phyloP scores from a whole-genome alignment of 2,329 filamentous ascomycete species.

The Botrytis medusae region DNA sequence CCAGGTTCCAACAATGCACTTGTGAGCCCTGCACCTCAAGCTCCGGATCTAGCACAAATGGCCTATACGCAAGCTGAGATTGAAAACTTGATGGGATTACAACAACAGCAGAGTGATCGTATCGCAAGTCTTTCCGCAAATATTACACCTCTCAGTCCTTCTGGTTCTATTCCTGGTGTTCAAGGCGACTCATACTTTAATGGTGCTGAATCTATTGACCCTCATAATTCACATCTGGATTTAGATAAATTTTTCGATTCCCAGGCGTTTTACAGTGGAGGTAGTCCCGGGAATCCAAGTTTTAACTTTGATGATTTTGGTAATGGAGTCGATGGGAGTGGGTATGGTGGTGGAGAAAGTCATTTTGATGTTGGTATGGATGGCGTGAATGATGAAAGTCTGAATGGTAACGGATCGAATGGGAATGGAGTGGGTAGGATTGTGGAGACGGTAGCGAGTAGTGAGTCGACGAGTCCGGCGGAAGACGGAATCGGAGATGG shows the following conservation, averaged over 20 bases:
- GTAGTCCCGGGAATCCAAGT: constrained; percentile 31
- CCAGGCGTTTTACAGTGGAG: constrained; percentile 43
- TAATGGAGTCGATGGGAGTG: constrained; percentile 18
- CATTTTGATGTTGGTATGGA: constrained; percentile 39
- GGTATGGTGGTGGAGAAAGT: constrained; percentile 26
- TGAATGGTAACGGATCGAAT: background rate
- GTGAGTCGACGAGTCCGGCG: constrained; percentile 31
- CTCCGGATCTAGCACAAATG: constrained; percentile 59
- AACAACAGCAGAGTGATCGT: constrained; percentile 74
- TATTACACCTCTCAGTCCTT: constrained; percentile 77
- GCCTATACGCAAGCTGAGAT: constrained; percentile 72
- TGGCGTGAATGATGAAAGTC: constrained; percentile 27
- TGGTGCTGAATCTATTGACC: constrained; percentile 41
- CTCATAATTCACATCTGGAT: constrained; percentile 43
- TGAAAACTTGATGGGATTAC: constrained; percentile 74
- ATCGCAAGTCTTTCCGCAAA: constrained; percentile 73
- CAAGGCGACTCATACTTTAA: constrained; percentile 43
- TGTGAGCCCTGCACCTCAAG: constrained; percentile 40
- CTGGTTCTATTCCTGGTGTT: constrained; percentile 73
- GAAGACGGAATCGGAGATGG: constrained; percentile 12
- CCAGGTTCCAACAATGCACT: constrained; percentile 36
- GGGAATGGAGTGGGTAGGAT: constrained; percentile 20
- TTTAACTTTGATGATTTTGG: constrained; percentile 30
- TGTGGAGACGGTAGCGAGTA: constrained; percentile 29
- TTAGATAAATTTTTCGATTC: constrained; percentile 52